Percentiles rank a stretch among this genome's conserved stretches.
Evolutionary conservation across 2,329 filamentous ascomycete species (phyloP).

Genomic region (Gaeumannomyces tritici): DNA sequence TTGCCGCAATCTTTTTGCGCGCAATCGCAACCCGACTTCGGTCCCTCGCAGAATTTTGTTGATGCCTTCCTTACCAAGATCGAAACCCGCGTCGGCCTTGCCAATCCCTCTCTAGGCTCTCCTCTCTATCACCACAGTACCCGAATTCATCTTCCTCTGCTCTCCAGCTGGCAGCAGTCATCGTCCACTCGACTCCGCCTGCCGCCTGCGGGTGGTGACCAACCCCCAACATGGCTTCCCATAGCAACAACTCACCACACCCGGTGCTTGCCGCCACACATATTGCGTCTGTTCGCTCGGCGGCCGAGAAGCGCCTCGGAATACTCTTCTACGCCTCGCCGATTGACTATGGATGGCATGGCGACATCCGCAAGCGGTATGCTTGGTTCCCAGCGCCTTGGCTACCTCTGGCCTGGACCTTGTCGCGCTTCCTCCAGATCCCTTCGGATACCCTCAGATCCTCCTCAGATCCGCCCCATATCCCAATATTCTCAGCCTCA

Average conservation of each 20-base stretch:
- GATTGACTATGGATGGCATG: conserved; percentile 30
- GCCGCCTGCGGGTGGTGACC: neutral
- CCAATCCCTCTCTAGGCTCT: neutral
- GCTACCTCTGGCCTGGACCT: neutral
- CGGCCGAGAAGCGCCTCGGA: conserved; percentile 25
- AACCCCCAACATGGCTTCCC: neutral
- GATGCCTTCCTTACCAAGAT: neutral
- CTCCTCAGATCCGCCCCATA: neutral
- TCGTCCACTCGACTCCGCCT: neutral
- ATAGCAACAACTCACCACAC: neutral
- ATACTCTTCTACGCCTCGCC: conserved; percentile 29
- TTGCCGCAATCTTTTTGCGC: neutral
- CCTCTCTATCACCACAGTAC: neutral
- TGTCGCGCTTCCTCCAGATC: no score
- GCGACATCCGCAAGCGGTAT: conserved; percentile 34
- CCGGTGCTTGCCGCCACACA: conserved; percentile 7
- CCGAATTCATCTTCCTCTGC: neutral
- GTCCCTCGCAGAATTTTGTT: neutral
- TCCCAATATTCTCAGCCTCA: neutral
- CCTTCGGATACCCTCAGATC: no score
- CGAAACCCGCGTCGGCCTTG: neutral
- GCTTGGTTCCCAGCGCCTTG: conserved; percentile 4
- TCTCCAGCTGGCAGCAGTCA: neutral
- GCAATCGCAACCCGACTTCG: neutral
- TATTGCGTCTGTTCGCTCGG: conserved; percentile 17